Evolutionary conservation across 441 rosid species (phyloP), one percentile per base, ranked within the genome.

Genomic region (Erysimum pusillum): DNA sequence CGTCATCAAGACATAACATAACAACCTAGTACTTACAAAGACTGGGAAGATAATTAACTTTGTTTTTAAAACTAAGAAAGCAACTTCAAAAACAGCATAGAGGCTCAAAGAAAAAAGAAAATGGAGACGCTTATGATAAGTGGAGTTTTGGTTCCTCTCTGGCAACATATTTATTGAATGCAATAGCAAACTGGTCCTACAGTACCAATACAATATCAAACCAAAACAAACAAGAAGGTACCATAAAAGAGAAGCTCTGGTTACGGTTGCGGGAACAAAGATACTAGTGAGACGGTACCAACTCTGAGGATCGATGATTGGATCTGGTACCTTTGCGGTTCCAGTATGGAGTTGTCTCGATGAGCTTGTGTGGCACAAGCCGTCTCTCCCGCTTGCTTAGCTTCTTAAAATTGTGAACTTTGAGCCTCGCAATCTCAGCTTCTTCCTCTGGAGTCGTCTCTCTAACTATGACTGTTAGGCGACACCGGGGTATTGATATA

Each of bases 311-410:
- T 6, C 48, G 72, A 49, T 53, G 46, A 31, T 4, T 70, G 18
- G 46, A 51, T 53, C 75, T 61, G 75, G 80, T 89, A 76, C 84
- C 86, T 78, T 82, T 95, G 59, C 96, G 90, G 80, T 89, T 85
- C 97, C 99, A 95, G 64, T 89, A 67, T 34, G 99, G 88, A 57
- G 93, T 91, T 17, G 94, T 85, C 88, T 93, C 96, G 0, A 95
- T 92, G 78, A 95, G 89, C 79, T 85, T 81, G 77, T 88, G 95
- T 0, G 99, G 99, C 5, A 83, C 88, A 25, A 92, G 92, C 75
- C 77, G 76, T 15, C 76, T 86, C 80, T 92, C 89, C 41, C 89
- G 74, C 82, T 91, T 91, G 46, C 76, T 80, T 72, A 84, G 87
- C 88, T 90, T 90, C 76, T 79, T 84, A 83, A 87, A 94, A 65